A percentile compares a stretch with the other conserved stretches of the same genome.
These are phyloP conservation scores for cucumber (Cucumis sativus) DNA, from an alignment of 306 rosid genomes.

Conservation along the genomic window Cucumber_9930_V3 NC_026655.2:1704001-1704500, in stretches of 20 bases:
- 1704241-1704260: conserved; percentile 5
- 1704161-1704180: conserved; percentile 47
- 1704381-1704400: not conserved
- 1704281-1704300: not conserved
- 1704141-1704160: conserved; percentile 24
- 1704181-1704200: conserved; percentile 82
- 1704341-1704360: not conserved
- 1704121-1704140: conserved; percentile 21
- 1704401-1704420: not conserved
- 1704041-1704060: conserved; percentile 22
- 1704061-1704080: conserved; percentile 24
- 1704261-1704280: not conserved
- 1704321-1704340: not conserved
- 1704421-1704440: not conserved
- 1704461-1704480: not conserved
- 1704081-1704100: conserved; percentile 35
- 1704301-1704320: not conserved
- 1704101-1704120: conserved; percentile 18
- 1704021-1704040: conserved; percentile 27
- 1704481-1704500: conserved; percentile 3
- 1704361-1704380: not conserved
- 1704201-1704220: conserved; percentile 69
- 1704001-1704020: conserved; percentile 14
- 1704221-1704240: conserved; percentile 65
- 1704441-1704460: not conserved